Evolutionary conservation across 2,329 filamentous ascomycete species (phyloP).

Genomic region (Fusarium chaquense): DNA sequence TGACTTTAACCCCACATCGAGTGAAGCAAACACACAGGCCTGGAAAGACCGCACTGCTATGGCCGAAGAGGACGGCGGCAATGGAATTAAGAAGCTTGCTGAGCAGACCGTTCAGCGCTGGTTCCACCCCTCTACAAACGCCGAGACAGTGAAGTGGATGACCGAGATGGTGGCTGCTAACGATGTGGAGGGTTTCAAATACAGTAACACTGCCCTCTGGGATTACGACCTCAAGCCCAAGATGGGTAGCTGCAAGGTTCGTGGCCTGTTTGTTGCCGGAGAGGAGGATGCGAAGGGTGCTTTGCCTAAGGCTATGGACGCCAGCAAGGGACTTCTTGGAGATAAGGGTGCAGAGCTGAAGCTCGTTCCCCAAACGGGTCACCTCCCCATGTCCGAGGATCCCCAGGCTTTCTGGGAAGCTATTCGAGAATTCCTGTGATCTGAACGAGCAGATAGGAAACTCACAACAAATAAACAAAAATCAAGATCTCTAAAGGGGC

Average conservation of each 20-base stretch:
- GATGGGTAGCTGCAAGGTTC: constrained; percentile 66
- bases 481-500: not conserved
- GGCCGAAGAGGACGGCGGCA: constrained; percentile 67
- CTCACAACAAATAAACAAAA: not conserved
- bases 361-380: constrained; percentile 77
- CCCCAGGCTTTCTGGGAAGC: constrained; percentile 75
- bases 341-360: constrained; percentile 67
- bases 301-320: constrained; percentile 82
- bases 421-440: constrained; percentile 68
- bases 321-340: constrained; percentile 72
- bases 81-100: constrained; percentile 75
- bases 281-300: constrained; percentile 77
- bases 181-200: constrained; percentile 75
- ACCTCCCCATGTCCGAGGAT: constrained; percentile 86
- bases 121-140: constrained; percentile 74
- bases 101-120: constrained; percentile 79
- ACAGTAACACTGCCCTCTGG: constrained; percentile 77
- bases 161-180: constrained; percentile 77
- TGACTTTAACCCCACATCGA: constrained; percentile 81
- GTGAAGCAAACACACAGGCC: constrained; percentile 78
- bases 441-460: not conserved
- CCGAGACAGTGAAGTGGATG: constrained; percentile 65
- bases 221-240: constrained; percentile 73
- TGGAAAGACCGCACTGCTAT: constrained; percentile 83
- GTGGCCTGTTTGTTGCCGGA: constrained; percentile 78